Percentiles rank a stretch among this genome's conserved stretches.
Conservation (phyloP, 148 eudicot genomes). For the Camellia granthamiana region DNA sequence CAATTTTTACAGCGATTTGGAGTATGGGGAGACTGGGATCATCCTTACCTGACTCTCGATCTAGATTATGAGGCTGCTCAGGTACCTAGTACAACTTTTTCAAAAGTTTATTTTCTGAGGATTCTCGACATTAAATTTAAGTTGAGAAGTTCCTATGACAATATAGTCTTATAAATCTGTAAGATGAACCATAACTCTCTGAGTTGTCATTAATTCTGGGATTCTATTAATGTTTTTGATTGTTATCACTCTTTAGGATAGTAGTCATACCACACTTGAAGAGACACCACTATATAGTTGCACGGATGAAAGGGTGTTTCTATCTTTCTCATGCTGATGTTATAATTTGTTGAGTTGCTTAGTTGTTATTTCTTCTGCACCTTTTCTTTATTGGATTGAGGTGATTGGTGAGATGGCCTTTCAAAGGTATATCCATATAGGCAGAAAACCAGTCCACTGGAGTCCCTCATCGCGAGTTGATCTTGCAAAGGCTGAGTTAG, state of each 20-base stretch:
- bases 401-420: slow-evolving; percentile 95
- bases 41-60: no score
- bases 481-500: slow-evolving; percentile 97
- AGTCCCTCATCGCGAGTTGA: slow-evolving; percentile 97
- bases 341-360: not conserved
- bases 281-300: not conserved
- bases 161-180: no score
- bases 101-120: no score
- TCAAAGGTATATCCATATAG: slow-evolving; percentile 79
- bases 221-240: no score
- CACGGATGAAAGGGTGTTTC: not conserved
- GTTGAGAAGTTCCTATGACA: no score
- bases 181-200: no score
- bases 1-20: not conserved
- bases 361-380: slow-evolving; percentile 12
- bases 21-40: no score
- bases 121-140: no score
- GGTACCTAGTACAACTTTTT: no score
- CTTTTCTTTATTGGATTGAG: slow-evolving; percentile 53
- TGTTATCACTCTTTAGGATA: no score
- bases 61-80: no score
- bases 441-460: slow-evolving; percentile 98
- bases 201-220: no score
- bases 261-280: not conserved
- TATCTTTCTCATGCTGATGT: not conserved